These are phyloP conservation scores for Calophaca sinica DNA, from an alignment of 306 rosid species.

Conservation along the genomic window DNA sequence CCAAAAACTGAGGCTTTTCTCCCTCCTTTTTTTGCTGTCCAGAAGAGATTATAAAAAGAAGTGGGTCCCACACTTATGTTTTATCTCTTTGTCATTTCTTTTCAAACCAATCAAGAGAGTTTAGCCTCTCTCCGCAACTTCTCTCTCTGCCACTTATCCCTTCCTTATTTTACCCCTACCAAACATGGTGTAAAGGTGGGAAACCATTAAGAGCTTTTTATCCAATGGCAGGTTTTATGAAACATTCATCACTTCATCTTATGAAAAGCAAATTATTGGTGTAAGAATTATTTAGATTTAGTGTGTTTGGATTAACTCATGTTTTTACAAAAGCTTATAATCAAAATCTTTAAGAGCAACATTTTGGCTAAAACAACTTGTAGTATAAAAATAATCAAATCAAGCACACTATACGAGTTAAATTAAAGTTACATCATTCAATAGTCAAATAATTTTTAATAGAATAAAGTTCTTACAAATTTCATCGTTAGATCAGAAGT, in stretches of 20 bases:
- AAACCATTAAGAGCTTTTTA: slow-evolving; percentile 17
- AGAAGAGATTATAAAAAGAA: too few species aligned
- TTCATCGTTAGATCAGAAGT: not conserved
- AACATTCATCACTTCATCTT: not conserved
- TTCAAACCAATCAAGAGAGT: too few species aligned
- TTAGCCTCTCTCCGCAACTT: too few species aligned
- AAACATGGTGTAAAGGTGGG: too few species aligned
- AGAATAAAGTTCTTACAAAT: not conserved
- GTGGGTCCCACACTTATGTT: too few species aligned
- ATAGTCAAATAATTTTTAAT: too few species aligned
- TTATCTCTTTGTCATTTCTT: too few species aligned
- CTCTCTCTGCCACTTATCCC: too few species aligned
- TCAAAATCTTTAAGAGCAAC: not conserved
- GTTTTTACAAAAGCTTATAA: not conserved
- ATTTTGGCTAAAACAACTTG: not conserved
- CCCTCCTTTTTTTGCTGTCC: too few species aligned
- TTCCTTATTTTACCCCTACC: too few species aligned
- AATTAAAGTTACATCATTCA: too few species aligned
- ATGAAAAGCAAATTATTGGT: not conserved
- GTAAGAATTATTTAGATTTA: not conserved
- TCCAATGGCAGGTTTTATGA: not conserved
- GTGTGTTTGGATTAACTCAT: slow-evolving; percentile 1
- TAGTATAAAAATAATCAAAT: not conserved
- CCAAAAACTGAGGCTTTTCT: too few species aligned
- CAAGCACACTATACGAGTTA: not conserved